These are phyloP conservation scores for Musa troglodytarum DNA, from an alignment of 176 grass and related monocot genomes.

Conservation along the genomic window DNA sequence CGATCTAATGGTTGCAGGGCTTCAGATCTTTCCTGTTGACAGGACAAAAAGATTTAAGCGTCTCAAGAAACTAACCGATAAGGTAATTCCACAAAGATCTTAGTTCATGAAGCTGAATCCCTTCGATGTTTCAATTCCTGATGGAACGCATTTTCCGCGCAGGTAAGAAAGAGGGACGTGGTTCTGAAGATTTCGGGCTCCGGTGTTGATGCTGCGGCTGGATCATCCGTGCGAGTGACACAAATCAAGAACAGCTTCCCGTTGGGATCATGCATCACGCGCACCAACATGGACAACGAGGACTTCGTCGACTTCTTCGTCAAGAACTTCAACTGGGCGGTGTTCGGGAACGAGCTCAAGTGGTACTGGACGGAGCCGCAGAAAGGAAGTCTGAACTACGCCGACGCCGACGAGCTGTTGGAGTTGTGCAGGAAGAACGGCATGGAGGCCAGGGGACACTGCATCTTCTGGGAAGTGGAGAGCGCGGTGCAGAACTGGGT, in stretches of 20 bases:
- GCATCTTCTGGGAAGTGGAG: slow-evolving; percentile 94
- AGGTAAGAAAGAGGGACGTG: slow-evolving; percentile 63
- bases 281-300: slow-evolving; percentile 89
- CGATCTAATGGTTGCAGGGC: slow-evolving; percentile 76
- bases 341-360: slow-evolving; percentile 95
- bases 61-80: slow-evolving; percentile 46
- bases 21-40: slow-evolving; percentile 75
- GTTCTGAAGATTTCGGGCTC: slow-evolving; percentile 41
- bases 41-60: slow-evolving; percentile 44
- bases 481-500: slow-evolving; percentile 65
- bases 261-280: slow-evolving; percentile 65
- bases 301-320: slow-evolving; percentile 74
- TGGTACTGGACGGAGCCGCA: slow-evolving; percentile 92
- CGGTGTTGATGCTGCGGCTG: neutral
- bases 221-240: slow-evolving; percentile 31
- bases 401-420: slow-evolving; percentile 80
- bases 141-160: too few species aligned
- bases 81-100: slow-evolving; percentile 22
- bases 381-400: slow-evolving; percentile 55
- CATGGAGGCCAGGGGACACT: slow-evolving; percentile 64
- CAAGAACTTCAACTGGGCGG: slow-evolving; percentile 86
- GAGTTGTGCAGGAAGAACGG: slow-evolving; percentile 65
- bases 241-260: slow-evolving; percentile 82
- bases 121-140: too few species aligned
- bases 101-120: too few species aligned